Evolutionary conservation across 2,329 filamentous ascomycete genomes (phyloP).

Genomic region (Monascus ruber): DNA sequence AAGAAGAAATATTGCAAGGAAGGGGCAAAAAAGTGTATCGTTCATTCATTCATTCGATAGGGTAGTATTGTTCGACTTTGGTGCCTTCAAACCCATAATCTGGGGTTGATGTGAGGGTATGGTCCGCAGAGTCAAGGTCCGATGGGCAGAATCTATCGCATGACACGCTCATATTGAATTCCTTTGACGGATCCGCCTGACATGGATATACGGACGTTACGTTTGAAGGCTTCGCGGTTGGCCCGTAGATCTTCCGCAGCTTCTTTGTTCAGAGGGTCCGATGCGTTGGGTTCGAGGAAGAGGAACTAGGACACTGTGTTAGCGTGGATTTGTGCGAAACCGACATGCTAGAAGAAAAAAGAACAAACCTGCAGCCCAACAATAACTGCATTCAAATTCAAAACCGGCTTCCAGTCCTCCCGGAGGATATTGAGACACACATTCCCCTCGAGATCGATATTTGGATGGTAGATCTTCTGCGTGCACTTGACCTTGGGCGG

Average conservation of each 20-base stretch:
- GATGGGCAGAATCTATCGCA: constrained; percentile 41
- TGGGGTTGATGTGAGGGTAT: too few relatives aligned
- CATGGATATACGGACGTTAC: constrained; percentile 81
- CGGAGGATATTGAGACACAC: constrained; percentile 94
- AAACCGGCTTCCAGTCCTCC: constrained; percentile 97
- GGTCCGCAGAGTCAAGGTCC: too few relatives aligned
- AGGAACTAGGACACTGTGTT: constrained; percentile 54
- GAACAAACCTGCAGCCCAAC: constrained; percentile 69
- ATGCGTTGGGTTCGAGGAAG: constrained; percentile 94
- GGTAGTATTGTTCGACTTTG: too few relatives aligned
- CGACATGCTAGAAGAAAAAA: neutral
- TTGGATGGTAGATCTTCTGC: constrained; percentile 98
- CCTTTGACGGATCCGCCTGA: constrained; percentile 64
- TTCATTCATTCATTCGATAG: too few relatives aligned
- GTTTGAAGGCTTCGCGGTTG: constrained; percentile 80
- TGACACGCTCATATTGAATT: constrained; percentile 64
- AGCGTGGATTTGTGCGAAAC: too few relatives aligned
- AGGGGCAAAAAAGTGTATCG: too few relatives aligned
- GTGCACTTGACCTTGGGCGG: constrained; percentile 94
- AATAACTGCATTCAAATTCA: constrained; percentile 93
- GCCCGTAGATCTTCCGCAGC: constrained; percentile 82
- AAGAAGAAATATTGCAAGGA: too few relatives aligned
- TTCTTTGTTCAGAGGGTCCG: constrained; percentile 96
- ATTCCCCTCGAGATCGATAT: constrained; percentile 95
- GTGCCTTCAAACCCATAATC: too few relatives aligned